Base-by-base conservation (phyloP, 305 asterid species). In the Rubia balearica region DNA sequence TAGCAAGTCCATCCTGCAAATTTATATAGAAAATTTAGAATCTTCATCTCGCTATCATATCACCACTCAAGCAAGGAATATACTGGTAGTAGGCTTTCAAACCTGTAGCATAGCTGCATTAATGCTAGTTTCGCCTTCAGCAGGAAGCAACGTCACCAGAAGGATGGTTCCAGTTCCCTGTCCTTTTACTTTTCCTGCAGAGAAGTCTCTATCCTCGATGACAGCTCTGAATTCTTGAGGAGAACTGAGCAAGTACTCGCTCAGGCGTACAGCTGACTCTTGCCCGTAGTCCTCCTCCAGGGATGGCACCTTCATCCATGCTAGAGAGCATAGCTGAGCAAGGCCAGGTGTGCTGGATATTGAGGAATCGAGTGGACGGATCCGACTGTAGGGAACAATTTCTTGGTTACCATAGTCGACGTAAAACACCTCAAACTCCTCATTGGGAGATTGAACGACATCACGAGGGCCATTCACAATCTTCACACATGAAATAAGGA, bases 341-440 rank as follows among this genome's bases (percentile, higher is more conserved):
- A 89, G 86, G 66, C 98, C 96, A 3, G 95, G 90, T 40, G 85
- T 82, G 46, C 91, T 60, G 12, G 98, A 89, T 10, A 92, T 85
- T 1, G 99, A 83, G 48, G 90, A 64, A 67, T 90, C 97, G 38
- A 92, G 79, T 12, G 98, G 96, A 41, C 96, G 97, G 79, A 95
- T 61, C 65, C 83, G 84, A 67, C 85, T 84, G 88, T 84, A 92
- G 19, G 96, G 59, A 77, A 89, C 90, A 2, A 45, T 71, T 80
- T 95, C 98, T 86, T 95, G 99, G 78, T 95, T 95, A 64, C 99
- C 99, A 60, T 88, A 95, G 73, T 95, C 99, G 0, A 95, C 73
- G 78, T 95, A 95, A 65, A 95, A 95, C 72, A 92, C 99, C 86
- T 95, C 99, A 79, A 87, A 95, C 82, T 79, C 75, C 81, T 95